Conservation (phyloP, 306 rosid species). For the Dalbergia cultrata region DNA sequence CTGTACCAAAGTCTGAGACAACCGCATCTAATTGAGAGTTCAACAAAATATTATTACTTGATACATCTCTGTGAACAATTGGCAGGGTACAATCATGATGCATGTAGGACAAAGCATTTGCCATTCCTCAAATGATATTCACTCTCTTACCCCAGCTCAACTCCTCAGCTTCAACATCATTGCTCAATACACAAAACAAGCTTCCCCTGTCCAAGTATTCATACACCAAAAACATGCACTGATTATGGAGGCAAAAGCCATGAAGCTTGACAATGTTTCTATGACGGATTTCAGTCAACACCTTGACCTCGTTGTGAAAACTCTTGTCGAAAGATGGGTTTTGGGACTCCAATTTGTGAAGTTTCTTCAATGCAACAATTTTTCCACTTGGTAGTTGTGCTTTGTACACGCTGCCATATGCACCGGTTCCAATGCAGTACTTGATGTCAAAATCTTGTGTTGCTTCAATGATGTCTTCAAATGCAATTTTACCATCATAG, state of each 20-base stretch:
- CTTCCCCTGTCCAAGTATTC: constrained; percentile 46
- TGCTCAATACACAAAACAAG: not conserved
- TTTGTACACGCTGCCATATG: constrained; percentile 17
- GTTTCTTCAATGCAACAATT: constrained; percentile 44
- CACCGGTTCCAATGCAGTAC: constrained; percentile 29
- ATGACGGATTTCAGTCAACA: constrained; percentile 12
- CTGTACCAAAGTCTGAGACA: constrained; percentile 35
- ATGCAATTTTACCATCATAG: constrained; percentile 43
- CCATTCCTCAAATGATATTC: not conserved
- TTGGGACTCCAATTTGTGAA: constrained; percentile 23
- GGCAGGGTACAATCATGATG: constrained; percentile 34
- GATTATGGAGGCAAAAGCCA: constrained; percentile 36
- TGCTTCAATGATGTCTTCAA: constrained; percentile 34
- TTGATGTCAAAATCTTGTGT: constrained; percentile 18
- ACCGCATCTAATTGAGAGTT: constrained; percentile 13
- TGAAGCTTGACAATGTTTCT: constrained; percentile 34
- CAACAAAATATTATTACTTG: constrained; percentile 36
- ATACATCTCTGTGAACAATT: constrained; percentile 36
- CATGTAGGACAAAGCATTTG: constrained; percentile 38
- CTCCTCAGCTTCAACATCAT: constrained; percentile 14
- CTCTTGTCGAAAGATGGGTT: constrained; percentile 10
- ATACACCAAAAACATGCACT: constrained; percentile 38
- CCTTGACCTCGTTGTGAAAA: constrained; percentile 27
- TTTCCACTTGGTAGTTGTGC: constrained; percentile 20
- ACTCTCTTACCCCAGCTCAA: constrained; percentile 36